phyloP scores from a whole-genome alignment of 257 asterid genomes.

The Primulina tabacum region DNA sequence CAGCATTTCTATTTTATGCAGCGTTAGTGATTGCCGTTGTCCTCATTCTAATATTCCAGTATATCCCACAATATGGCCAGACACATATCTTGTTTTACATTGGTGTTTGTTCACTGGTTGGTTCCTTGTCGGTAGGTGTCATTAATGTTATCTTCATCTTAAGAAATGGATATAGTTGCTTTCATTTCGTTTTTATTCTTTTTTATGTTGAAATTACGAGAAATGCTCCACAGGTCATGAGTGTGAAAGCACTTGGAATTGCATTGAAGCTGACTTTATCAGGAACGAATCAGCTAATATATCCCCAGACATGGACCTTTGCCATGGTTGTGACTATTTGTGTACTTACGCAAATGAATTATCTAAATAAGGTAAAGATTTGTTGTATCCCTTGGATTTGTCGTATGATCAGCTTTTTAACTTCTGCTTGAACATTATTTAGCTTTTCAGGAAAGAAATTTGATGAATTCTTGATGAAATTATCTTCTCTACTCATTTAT shows the following conservation, averaged over 20 bases:
- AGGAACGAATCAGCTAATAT: conserved; percentile 43
- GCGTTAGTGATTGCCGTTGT: conserved; percentile 27
- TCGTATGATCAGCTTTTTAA: background rate
- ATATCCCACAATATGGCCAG: conserved; percentile 44
- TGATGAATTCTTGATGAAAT: background rate
- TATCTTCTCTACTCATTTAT: background rate
- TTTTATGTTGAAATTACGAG: conserved; percentile 18
- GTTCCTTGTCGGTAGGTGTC: conserved; percentile 29
- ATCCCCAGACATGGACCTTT: conserved; percentile 56
- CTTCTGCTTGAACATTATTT: background rate
- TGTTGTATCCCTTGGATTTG: conserved; percentile 2
- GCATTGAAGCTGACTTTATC: conserved; percentile 46
- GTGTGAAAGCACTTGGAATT: conserved; percentile 53
- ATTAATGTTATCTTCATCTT: background rate
- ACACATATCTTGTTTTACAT: conserved; percentile 42
- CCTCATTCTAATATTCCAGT: conserved; percentile 37
- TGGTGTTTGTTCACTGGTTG: conserved; percentile 44
- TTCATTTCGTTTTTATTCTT: background rate
- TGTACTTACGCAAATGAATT: conserved; percentile 46
- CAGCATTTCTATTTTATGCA: conserved; percentile 45
- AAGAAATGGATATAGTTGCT: background rate
- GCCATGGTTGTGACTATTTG: conserved; percentile 32
- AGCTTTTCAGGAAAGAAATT: background rate
- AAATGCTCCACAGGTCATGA: conserved; percentile 40
- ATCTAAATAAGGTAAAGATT: conserved; percentile 41